A percentile compares a stretch with the other conserved stretches of the same genome.
phyloP scores from a whole-genome alignment of 306 rosid genomes.

The Aeschynomene evenia region DNA sequence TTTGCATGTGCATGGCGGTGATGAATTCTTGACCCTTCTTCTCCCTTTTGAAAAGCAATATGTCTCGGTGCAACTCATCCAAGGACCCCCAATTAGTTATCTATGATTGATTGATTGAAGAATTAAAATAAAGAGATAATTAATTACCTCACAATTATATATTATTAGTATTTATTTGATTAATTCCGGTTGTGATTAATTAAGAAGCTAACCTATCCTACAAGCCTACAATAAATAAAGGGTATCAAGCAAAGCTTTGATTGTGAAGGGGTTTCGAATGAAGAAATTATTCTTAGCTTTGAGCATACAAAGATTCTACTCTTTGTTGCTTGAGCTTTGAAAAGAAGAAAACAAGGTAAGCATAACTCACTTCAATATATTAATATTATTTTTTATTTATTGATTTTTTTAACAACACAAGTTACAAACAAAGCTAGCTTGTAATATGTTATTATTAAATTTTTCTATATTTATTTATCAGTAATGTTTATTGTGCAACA shows the following conservation, averaged over 20 bases:
- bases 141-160: too few species aligned
- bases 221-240: conserved; percentile 21
- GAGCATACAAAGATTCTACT: conserved; percentile 19
- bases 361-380: background rate
- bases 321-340: conserved; percentile 8
- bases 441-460: too few species aligned
- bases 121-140: too few species aligned
- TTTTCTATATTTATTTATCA: too few species aligned
- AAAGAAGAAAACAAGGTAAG: background rate
- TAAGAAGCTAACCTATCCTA: conserved; percentile 17
- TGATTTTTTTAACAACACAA: too few species aligned
- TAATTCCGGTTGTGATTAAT: background rate
- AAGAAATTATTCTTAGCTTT: conserved; percentile 33
- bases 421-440: too few species aligned
- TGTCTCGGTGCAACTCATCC: conserved; percentile 18
- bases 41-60: conserved; percentile 24
- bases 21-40: conserved; percentile 27
- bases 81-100: background rate
- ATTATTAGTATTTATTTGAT: background rate
- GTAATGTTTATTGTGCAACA: too few species aligned
- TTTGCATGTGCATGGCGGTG: conserved; percentile 37
- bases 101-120: background rate
- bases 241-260: background rate
- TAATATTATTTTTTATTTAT: too few species aligned
- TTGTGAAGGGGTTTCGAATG: conserved; percentile 28